Base-by-base conservation (phyloP, 1,139 yeast species). In the Yamadazyma aaseri region DNA sequence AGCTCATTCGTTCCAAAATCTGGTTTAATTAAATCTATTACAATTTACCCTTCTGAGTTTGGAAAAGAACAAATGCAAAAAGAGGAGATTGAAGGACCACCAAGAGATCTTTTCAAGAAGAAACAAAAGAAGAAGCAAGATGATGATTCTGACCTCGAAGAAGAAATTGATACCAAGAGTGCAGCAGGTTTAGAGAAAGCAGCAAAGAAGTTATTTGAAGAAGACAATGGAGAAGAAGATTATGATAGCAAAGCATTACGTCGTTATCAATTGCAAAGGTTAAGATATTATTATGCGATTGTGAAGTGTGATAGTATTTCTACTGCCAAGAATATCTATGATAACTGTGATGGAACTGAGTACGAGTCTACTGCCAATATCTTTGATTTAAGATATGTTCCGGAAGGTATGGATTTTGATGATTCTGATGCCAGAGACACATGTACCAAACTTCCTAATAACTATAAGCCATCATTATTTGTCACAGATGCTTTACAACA, bases 291-390 rank as follows among this genome's bases (percentile, higher is more conserved):
- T 57, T 94, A 92, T 56, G 98, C 97, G 0, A 82, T 94, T n/a
- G 90, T 92, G 3, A 73, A 67, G 37, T 92, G 97, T 63, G 95
- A 86, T 51, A 73, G 81, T 20, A 68, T 85, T 1, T 60, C 57
- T 4, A 84, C 97, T 0, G 86, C 97, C 1, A 73, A 79, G 49
- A 64, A 65, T 29, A 87, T 94, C 27, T 94, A 90, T 55, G 80
- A 79, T 29, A 84, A 78, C 51, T 86, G 96, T 61, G 98, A 94
- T 58, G 96, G 96, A 17, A 78, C 97, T 0, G 99, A 94, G 59
- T 92, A 79, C 53, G 99, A 94, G 60, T 83, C 96, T 9, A 89
- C 97, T 0, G 96, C 98, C 13, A 94, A 94, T 55, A 76, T 86
- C 38, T 90, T 94, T 57, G 98, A 94, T 57, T 66, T 94, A 45